Evolutionary conservation across 768 basidiomycete species (phyloP).

Genomic region (Pulveroboletus ravenelii): DNA sequence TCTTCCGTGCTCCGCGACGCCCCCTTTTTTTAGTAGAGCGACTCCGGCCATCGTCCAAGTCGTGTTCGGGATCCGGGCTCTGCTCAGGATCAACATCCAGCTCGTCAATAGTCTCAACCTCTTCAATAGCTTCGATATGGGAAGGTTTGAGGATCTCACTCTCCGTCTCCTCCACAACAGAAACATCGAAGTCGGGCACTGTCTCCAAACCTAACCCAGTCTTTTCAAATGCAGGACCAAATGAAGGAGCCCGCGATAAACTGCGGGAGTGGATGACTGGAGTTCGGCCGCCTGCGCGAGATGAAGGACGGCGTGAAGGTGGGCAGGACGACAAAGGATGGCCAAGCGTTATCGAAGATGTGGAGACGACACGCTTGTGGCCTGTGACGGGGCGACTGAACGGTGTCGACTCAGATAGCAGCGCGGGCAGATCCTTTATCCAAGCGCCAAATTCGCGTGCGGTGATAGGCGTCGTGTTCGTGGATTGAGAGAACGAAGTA

Average conservation of each 20-base stretch:
- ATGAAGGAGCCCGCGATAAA: constrained; percentile 60
- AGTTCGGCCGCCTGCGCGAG: constrained; percentile 55
- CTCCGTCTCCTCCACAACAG: constrained; percentile 40
- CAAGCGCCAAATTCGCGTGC: constrained; percentile 85
- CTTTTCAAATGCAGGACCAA: constrained; percentile 42
- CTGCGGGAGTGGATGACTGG: constrained; percentile 51
- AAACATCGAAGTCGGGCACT: constrained; percentile 45
- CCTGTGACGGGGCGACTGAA: constrained; percentile 29
- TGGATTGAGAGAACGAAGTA: constrained; percentile 34
- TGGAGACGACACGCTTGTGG: constrained; percentile 57
- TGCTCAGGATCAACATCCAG: constrained; percentile 24
- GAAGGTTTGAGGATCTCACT: constrained; percentile 25
- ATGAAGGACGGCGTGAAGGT: constrained; percentile 65
- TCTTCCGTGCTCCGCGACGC: constrained; percentile 82
- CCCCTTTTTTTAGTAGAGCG: constrained; percentile 73
- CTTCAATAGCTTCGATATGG: constrained; percentile 33
- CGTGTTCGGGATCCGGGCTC: constrained; percentile 21
- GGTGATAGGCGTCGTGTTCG: constrained; percentile 39
- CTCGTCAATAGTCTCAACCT: constrained; percentile 34
- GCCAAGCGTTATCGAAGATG: constrained; percentile 54
- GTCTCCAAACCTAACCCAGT: constrained; percentile 44
- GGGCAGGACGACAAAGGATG: constrained; percentile 62
- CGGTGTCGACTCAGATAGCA: constrained; percentile 46
- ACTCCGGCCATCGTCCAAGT: constrained; percentile 36
- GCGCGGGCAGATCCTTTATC: constrained; percentile 74